These are phyloP conservation scores for Chernovozyma sophiae-reginae DNA, from an alignment of 1,139 yeast genomes.

Conservation along the genomic window DNA sequence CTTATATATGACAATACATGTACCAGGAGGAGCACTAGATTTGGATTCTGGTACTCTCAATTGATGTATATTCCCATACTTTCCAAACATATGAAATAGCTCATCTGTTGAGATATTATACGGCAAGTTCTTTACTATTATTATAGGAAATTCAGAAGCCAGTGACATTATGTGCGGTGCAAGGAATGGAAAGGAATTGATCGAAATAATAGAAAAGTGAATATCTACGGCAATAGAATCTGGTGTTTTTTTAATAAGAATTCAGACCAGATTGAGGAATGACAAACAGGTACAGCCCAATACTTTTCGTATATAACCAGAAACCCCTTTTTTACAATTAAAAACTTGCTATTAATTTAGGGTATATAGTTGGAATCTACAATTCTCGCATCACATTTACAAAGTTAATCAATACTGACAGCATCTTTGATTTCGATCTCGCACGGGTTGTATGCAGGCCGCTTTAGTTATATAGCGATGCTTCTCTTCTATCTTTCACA, in stretches of 20 bases:
- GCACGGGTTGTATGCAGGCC: conserved; percentile 2
- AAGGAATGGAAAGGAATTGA: neutral
- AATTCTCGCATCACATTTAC: too few relatives aligned
- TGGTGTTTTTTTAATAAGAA: too few relatives aligned
- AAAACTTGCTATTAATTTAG: too few relatives aligned
- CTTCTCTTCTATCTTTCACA: conserved; percentile 4
- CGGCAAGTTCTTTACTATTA: conserved; percentile 58
- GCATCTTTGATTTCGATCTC: too few relatives aligned
- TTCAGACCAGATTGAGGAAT: too few relatives aligned
- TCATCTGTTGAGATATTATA: conserved; percentile 46
- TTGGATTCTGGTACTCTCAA: conserved; percentile 42
- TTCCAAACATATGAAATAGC: conserved; percentile 51
- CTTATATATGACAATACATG: conserved; percentile 56
- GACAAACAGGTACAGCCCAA: too few relatives aligned
- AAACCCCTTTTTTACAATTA: too few relatives aligned
- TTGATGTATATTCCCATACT: conserved; percentile 55
- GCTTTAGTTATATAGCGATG: conserved; percentile 4
- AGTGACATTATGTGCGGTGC: neutral
- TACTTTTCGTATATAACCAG: too few relatives aligned
- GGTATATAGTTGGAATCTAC: too few relatives aligned
- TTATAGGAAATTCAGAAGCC: conserved; percentile 39
- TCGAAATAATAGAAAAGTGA: too few relatives aligned
- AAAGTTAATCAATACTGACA: too few relatives aligned
- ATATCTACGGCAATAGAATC: too few relatives aligned
- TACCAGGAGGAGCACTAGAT: conserved; percentile 41